These are phyloP conservation scores for Fusarium pseudoanthophilum DNA, from an alignment of 2,329 filamentous ascomycete genomes.

Conservation along the genomic window DNA sequence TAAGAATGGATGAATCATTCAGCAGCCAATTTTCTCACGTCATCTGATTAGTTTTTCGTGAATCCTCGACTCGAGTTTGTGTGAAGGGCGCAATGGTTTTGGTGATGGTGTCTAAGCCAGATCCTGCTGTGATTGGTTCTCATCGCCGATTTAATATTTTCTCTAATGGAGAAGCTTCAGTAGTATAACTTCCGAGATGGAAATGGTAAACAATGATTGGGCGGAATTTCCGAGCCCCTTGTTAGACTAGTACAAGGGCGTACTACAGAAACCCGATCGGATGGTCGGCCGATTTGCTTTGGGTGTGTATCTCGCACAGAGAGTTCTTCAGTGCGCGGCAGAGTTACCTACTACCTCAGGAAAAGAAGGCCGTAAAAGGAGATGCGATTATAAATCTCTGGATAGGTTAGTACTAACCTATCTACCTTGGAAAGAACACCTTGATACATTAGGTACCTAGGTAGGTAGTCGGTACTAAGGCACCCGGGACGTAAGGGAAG, in stretches of 20 bases:
- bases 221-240: not conserved
- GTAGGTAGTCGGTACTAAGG: not conserved
- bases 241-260: not conserved
- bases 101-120: constrained; percentile 13
- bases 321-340: not conserved
- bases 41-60: constrained; percentile 8
- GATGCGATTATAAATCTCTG: not conserved
- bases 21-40: not conserved
- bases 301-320: not conserved
- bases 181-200: not conserved
- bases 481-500: not conserved
- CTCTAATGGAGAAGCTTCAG: not conserved
- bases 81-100: constrained; percentile 10
- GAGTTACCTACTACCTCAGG: not conserved
- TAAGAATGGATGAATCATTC: not conserved
- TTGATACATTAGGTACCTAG: not conserved
- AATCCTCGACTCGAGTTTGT: constrained; percentile 13
- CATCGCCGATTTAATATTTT: constrained; percentile 19
- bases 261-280: not conserved
- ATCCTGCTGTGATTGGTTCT: constrained; percentile 16
- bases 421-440: not conserved
- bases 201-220: constrained; percentile 1
- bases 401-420: not conserved
- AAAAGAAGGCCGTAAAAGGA: not conserved
- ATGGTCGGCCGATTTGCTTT: not conserved